A percentile compares a stretch with the other conserved stretches of the same genome.
phyloP scores from a whole-genome alignment of 2,329 filamentous ascomycete species.

The Claviceps pazoutovae region DNA sequence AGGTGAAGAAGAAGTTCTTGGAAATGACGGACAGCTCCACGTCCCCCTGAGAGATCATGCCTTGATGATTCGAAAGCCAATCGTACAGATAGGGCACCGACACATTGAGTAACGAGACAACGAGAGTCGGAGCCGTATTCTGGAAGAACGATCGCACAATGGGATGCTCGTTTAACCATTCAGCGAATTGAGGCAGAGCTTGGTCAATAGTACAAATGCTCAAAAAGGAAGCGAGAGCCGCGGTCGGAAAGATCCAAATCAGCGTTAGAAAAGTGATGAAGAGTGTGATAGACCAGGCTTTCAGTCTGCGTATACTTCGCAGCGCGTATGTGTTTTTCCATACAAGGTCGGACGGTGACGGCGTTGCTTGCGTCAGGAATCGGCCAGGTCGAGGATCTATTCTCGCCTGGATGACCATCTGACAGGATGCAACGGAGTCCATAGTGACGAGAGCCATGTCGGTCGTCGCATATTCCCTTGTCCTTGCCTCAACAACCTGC shows the following conservation, averaged over 20 bases:
- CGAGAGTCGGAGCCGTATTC: slow-evolving; percentile 73
- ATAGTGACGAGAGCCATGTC: slow-evolving; percentile 92
- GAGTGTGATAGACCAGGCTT: slow-evolving; percentile 71
- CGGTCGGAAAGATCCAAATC: slow-evolving; percentile 75
- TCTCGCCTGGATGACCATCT: slow-evolving; percentile 93
- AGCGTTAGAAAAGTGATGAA: slow-evolving; percentile 74
- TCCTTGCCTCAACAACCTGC: slow-evolving; percentile 53
- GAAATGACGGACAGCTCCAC: slow-evolving; percentile 90
- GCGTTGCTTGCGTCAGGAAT: slow-evolving; percentile 72
- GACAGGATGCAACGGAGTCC: slow-evolving; percentile 82
- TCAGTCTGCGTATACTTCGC: slow-evolving; percentile 56
- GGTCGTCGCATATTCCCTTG: slow-evolving; percentile 62
- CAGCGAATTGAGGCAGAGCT: slow-evolving; percentile 55
- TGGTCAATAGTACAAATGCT: slow-evolving; percentile 68
- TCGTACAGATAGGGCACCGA: slow-evolving; percentile 90
- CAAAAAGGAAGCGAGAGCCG: slow-evolving; percentile 63
- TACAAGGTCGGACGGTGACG: slow-evolving; percentile 81
- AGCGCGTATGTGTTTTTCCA: slow-evolving; percentile 88
- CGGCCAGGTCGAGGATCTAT: slow-evolving; percentile 81
- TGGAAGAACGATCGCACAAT: slow-evolving; percentile 66
- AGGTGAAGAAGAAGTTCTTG: slow-evolving; percentile 98
- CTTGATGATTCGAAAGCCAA: slow-evolving; percentile 79
- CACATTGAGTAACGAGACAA: slow-evolving; percentile 77
- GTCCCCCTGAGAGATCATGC: slow-evolving; percentile 89
- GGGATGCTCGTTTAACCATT: slow-evolving; percentile 51